Evolutionary conservation across 2,329 filamentous ascomycete species (phyloP).

Genomic region (Hymenoscyphus repandus): DNA sequence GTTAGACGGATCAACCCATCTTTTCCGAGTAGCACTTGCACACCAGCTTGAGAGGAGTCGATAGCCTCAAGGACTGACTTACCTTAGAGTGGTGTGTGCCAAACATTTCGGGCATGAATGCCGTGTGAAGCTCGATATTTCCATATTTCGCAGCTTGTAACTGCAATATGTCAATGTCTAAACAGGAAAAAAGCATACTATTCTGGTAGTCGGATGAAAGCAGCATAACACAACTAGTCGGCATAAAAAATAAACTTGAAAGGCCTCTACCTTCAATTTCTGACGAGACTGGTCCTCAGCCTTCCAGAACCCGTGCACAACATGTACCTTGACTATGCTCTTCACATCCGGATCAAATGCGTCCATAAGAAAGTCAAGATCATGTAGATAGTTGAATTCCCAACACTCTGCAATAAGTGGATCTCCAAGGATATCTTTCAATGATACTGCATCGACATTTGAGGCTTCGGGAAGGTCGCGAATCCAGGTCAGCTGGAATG

Average conservation of each 20-base stretch:
- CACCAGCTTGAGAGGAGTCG: neutral
- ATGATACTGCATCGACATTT: conserved; percentile 51
- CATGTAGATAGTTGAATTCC: conserved; percentile 51
- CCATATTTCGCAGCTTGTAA: conserved; percentile 53
- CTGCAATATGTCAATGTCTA: conserved; percentile 35
- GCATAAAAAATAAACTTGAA: neutral
- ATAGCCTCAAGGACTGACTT: neutral
- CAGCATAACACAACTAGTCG: neutral
- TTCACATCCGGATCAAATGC: conserved; percentile 50
- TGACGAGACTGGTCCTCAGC: conserved; percentile 51
- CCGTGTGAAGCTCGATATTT: conserved; percentile 67
- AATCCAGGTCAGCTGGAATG: conserved; percentile 54
- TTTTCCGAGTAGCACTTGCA: neutral
- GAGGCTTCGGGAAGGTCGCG: conserved; percentile 43
- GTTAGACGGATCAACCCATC: conserved; percentile 34
- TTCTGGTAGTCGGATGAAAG: neutral
- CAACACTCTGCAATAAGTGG: conserved; percentile 51
- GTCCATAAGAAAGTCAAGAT: conserved; percentile 55
- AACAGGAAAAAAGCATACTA: neutral
- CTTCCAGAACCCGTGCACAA: conserved; percentile 64
- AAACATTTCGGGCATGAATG: conserved; percentile 77
- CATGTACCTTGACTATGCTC: conserved; percentile 46
- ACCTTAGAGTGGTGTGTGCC: conserved; percentile 67
- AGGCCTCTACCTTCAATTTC: conserved; percentile 39
- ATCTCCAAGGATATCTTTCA: conserved; percentile 55